These are phyloP conservation scores for Fusarium sp. DNA, from an alignment of 2,329 filamentous ascomycete species.

Conservation along the genomic window DNA sequence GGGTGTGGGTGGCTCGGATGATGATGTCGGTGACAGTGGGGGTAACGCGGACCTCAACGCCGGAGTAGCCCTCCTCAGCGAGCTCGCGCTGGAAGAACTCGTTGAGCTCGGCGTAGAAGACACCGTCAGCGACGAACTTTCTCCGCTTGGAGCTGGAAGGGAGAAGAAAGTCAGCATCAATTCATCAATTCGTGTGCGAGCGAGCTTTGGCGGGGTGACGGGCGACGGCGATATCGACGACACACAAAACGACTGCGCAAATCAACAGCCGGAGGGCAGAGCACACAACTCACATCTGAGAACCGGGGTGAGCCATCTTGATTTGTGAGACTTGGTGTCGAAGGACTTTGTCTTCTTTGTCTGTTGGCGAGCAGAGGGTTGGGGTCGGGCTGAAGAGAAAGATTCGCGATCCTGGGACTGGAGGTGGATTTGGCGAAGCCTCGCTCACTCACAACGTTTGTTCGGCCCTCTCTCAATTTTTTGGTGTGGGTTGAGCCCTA, in stretches of 20 bases:
- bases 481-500: conserved; percentile 49
- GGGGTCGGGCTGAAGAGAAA: conserved; percentile 45
- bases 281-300: conserved; percentile 66
- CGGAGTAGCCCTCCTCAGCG: conserved; percentile 99
- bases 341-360: conserved; percentile 39
- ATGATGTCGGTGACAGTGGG: conserved; percentile 99
- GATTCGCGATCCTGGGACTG: conserved; percentile 44
- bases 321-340: conserved; percentile 45
- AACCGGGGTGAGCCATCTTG: conserved; percentile 68
- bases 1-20: conserved; percentile 99
- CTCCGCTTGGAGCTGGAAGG: conserved; percentile 80
- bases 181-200: conserved; percentile 1
- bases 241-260: background rate
- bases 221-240: conserved; percentile 5
- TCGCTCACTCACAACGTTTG: conserved; percentile 36
- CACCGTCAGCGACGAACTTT: conserved; percentile 97
- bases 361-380: conserved; percentile 50
- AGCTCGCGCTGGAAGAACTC: conserved; percentile 99
- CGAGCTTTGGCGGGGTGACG: conserved; percentile 22
- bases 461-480: conserved; percentile 41
- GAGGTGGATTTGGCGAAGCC: conserved; percentile 42
- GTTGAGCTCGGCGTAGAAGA: conserved; percentile 99
- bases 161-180: conserved; percentile 29
- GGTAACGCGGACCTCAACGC: conserved; percentile 99
- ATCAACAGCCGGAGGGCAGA: background rate